Evolutionary conservation across 306 rosid genomes (phyloP).

Genomic region (Betula pendula): DNA sequence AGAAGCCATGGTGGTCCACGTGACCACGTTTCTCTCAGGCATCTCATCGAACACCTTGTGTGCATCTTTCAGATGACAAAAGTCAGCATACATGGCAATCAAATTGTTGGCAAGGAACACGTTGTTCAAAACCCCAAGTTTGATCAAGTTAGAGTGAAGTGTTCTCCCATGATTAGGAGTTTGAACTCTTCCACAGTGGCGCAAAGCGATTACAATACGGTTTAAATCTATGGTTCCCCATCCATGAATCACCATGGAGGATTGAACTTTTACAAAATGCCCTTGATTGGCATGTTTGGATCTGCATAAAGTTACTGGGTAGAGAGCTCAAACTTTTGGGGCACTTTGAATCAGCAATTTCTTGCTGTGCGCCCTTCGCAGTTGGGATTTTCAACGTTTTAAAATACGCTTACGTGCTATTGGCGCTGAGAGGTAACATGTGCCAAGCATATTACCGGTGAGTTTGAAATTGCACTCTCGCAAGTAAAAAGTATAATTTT

Average conservation of each 20-base stretch:
- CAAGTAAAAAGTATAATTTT: too few relatives aligned
- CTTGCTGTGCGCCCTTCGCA: too few relatives aligned
- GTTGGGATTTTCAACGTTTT: too few relatives aligned
- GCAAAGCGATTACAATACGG: slow-evolving; percentile 51
- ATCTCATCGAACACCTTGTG: slow-evolving; percentile 69
- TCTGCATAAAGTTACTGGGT: background rate
- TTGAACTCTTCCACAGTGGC: slow-evolving; percentile 53
- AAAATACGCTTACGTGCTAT: too few relatives aligned
- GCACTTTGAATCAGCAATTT: too few relatives aligned
- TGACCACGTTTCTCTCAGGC: slow-evolving; percentile 52
- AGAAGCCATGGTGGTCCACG: slow-evolving; percentile 88
- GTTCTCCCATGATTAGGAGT: slow-evolving; percentile 50
- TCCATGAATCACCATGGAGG: slow-evolving; percentile 31
- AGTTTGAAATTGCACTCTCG: too few relatives aligned
- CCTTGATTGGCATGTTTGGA: background rate
- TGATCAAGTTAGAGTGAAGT: slow-evolving; percentile 59
- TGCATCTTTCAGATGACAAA: slow-evolving; percentile 43
- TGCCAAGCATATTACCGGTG: too few relatives aligned
- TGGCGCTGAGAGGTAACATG: too few relatives aligned
- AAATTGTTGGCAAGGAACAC: slow-evolving; percentile 58
- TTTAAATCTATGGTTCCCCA: slow-evolving; percentile 39
- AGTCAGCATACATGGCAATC: slow-evolving; percentile 49
- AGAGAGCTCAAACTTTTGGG: too few relatives aligned
- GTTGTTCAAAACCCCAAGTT: slow-evolving; percentile 48
- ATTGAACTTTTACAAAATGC: background rate